Percentiles rank a stretch among this genome's conserved stretches.
Evolutionary conservation across 108 stramenopile species (phyloP).

Genomic region (Bacterosira constricta): DNA sequence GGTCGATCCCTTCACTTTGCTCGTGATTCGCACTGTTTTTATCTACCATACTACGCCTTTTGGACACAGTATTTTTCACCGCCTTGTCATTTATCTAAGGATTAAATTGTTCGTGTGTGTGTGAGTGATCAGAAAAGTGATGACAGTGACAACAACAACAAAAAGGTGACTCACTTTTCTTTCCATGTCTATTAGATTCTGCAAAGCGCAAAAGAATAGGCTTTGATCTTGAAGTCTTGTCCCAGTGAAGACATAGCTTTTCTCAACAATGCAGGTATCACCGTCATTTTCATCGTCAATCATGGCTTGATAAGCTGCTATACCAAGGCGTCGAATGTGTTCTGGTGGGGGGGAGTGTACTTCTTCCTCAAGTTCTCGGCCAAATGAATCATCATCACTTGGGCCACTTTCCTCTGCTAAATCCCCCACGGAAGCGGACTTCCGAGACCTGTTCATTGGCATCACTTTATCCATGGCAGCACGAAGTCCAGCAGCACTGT

Average conservation of each 20-base stretch:
- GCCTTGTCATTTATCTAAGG: constrained; percentile 23
- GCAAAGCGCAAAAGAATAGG: constrained; percentile 51
- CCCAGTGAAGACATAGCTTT: constrained; percentile 54
- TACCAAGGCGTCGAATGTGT: constrained; percentile 30
- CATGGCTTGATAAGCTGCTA: constrained; percentile 48
- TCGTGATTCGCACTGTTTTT: background rate
- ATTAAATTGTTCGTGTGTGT: no score
- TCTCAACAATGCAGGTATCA: constrained; percentile 53
- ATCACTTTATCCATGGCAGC: constrained; percentile 34
- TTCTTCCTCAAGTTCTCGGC: constrained; percentile 30
- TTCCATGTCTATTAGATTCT: constrained; percentile 55
- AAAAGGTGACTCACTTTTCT: constrained; percentile 32
- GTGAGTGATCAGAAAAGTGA: background rate
- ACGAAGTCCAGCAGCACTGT: background rate
- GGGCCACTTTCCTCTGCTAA: constrained; percentile 4
- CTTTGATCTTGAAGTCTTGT: constrained; percentile 44
- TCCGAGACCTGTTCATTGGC: background rate
- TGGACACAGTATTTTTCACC: background rate
- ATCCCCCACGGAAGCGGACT: constrained; percentile 30
- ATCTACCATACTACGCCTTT: constrained; percentile 12
- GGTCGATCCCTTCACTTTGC: constrained; percentile 2
- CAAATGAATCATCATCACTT: constrained; percentile 7
- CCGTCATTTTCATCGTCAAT: constrained; percentile 37
- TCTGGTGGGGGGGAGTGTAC: constrained; percentile 8
- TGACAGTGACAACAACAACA: background rate